Conservation (phyloP, 805 yeast species). For the Pichia kluyveri region DNA sequence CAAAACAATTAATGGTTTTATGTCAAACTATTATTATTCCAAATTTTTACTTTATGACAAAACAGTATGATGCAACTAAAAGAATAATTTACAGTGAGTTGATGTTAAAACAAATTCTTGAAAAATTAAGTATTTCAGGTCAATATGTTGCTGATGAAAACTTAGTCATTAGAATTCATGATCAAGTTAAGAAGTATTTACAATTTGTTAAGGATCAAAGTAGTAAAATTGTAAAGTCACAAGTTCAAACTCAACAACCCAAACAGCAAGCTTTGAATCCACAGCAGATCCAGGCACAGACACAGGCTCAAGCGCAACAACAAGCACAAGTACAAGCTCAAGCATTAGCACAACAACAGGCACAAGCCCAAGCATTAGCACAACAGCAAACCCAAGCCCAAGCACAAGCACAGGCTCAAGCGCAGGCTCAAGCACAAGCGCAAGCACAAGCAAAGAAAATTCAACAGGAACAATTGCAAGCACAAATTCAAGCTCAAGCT, state of each 20-base stretch:
- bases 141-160: constrained; percentile 67
- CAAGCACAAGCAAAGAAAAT: background rate
- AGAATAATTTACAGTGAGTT: constrained; percentile 70
- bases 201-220: constrained; percentile 59
- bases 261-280: background rate
- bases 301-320: background rate
- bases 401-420: background rate
- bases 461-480: constrained; percentile 6
- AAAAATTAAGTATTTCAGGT: constrained; percentile 40
- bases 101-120: constrained; percentile 69
- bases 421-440: background rate
- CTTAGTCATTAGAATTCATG: constrained; percentile 57
- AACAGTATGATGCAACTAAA: constrained; percentile 66
- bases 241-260: constrained; percentile 20
- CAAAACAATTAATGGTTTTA: constrained; percentile 53
- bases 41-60: constrained; percentile 66
- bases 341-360: background rate
- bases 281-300: background rate
- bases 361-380: background rate
- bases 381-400: background rate
- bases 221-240: constrained; percentile 20
- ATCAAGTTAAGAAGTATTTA: constrained; percentile 67
- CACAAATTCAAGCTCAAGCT: constrained; percentile 4
- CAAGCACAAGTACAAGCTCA: background rate
- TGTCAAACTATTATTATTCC: constrained; percentile 67